Percentiles rank a stretch among this genome's conserved stretches.
phyloP scores from a whole-genome alignment of 768 basidiomycete genomes.

The Psilocybe cyanescens region DNA sequence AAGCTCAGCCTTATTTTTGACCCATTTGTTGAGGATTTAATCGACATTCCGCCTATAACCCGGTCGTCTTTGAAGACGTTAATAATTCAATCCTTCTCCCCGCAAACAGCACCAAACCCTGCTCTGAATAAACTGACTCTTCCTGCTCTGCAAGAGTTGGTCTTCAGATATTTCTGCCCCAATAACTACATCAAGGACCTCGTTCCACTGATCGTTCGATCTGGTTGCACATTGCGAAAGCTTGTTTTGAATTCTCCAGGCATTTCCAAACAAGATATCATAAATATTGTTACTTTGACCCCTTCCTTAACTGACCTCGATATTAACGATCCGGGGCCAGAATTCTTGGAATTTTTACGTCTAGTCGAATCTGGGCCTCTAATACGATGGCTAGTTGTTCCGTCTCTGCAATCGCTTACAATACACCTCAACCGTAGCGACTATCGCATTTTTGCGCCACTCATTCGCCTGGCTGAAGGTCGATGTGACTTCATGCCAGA shows the following conservation, averaged over 20 bases:
- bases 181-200: neutral
- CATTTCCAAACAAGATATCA: neutral
- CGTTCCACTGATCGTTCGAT: neutral
- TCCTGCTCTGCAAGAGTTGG: conserved; percentile 2
- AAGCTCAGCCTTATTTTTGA: conserved; percentile 16
- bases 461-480: conserved; percentile 8
- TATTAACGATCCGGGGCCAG: conserved; percentile 2
- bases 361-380: too few relatives aligned
- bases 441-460: neutral
- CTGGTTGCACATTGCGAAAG: conserved; percentile 2
- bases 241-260: conserved; percentile 11
- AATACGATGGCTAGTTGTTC: conserved; percentile 12
- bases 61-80: neutral
- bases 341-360: too few relatives aligned
- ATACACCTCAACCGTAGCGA: conserved; percentile 1
- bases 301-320: conserved; percentile 15
- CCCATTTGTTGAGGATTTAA: neutral
- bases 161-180: neutral
- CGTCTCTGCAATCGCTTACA: conserved; percentile 15
- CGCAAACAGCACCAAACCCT: neutral
- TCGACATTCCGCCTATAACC: conserved; percentile 2
- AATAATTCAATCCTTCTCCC: neutral
- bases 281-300: conserved; percentile 2
- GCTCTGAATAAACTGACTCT: neutral
- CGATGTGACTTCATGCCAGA: conserved; percentile 15